These are phyloP conservation scores for Haplosporangium gracile DNA, from an alignment of 192 early-diverging fungal genomes.

Conservation along the genomic window DNA sequence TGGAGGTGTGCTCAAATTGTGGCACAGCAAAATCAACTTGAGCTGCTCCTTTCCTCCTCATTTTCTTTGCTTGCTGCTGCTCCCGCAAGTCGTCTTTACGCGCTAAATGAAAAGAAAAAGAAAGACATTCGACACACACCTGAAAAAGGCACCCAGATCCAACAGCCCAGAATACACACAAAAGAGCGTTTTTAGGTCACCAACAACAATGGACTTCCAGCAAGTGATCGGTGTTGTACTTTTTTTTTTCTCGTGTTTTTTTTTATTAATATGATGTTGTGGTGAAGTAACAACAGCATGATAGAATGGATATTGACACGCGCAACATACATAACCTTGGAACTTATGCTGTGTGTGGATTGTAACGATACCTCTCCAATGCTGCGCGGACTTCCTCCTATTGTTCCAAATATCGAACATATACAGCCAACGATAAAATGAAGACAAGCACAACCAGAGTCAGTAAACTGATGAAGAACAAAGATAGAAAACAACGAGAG, in stretches of 20 bases:
- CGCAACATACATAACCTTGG: neutral
- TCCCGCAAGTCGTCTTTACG: neutral
- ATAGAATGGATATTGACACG: neutral
- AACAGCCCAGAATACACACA: neutral
- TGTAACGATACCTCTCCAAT: slow-evolving; percentile 60
- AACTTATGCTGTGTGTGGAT: slow-evolving; percentile 48
- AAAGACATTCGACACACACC: slow-evolving; percentile 1
- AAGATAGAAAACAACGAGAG: neutral
- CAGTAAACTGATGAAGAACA: slow-evolving; percentile 8
- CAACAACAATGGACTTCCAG: no score
- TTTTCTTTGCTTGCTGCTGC: neutral
- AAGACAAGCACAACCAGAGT: neutral
- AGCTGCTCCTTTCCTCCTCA: neutral
- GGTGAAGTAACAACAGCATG: neutral
- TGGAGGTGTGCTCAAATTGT: neutral
- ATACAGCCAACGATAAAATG: neutral
- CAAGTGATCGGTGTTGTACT: neutral
- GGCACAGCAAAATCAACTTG: neutral
- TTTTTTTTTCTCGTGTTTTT: slow-evolving; percentile 2
- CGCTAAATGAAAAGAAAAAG: neutral
- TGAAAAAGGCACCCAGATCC: neutral
- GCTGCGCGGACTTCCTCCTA: slow-evolving; percentile 65
- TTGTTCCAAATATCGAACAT: neutral
- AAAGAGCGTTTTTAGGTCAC: neutral
- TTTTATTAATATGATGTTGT: neutral